Evolutionary conservation across 306 rosid species (phyloP).

Genomic region (Rosa persica): DNA sequence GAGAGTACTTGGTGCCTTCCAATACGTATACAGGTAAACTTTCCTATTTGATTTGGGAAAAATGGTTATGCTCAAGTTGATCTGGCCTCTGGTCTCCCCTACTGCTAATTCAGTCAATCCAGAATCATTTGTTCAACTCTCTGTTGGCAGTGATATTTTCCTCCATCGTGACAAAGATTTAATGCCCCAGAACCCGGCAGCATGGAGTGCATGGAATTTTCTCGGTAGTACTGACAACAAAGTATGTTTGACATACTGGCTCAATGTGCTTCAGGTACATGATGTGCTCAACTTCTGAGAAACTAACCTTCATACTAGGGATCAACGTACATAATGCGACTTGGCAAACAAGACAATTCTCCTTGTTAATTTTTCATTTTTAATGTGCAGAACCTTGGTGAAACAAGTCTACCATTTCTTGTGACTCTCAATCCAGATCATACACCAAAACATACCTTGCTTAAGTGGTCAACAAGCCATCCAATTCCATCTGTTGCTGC

Average conservation of each 20-base stretch:
- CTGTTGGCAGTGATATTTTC: constrained; percentile 84
- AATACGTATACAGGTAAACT: constrained; percentile 73
- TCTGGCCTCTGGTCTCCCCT: constrained; percentile 15
- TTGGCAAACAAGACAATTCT: neutral
- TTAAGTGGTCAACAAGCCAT: constrained; percentile 78
- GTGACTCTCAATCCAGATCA: constrained; percentile 83
- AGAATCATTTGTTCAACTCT: constrained; percentile 39
- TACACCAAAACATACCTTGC: constrained; percentile 60
- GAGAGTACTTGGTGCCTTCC: constrained; percentile 96
- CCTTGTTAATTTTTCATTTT: neutral
- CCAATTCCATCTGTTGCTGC: constrained; percentile 89
- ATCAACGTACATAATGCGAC: neutral
- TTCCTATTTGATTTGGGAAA: neutral
- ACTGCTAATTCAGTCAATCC: constrained; percentile 28
- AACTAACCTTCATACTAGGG: neutral
- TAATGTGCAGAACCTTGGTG: constrained; percentile 69
- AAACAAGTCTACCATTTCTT: constrained; percentile 59
- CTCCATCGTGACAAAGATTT: constrained; percentile 87
- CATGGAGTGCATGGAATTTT: constrained; percentile 99
- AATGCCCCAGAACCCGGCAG: constrained; percentile 90
- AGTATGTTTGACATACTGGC: constrained; percentile 92
- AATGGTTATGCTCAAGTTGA: constrained; percentile 13
- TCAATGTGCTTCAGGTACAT: constrained; percentile 87
- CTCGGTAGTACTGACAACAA: constrained; percentile 59
- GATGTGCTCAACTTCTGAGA: neutral